Conservation (phyloP, 2,329 filamentous ascomycete species). For the Aspergillus melleus region DNA sequence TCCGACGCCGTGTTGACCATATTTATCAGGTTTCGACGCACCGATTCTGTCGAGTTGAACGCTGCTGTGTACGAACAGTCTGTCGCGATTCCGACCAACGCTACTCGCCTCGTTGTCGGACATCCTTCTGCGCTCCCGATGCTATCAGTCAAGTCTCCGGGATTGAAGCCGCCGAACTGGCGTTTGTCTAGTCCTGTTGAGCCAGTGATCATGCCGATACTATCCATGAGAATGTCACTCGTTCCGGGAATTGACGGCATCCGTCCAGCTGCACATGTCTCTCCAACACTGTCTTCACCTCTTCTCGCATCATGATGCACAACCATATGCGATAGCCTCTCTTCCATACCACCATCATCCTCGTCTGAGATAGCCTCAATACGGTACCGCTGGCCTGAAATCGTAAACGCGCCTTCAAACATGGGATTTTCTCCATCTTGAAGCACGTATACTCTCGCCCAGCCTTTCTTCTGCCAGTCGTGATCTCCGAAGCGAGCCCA, state of each 20-base stretch:
- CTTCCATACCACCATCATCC: no score
- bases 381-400: conserved; percentile 4
- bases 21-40: conserved; percentile 37
- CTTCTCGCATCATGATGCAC: neutral
- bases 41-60: conserved; percentile 61
- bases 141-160: conserved; percentile 54
- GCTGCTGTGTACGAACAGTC: conserved; percentile 80
- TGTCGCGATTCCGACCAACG: conserved; percentile 82
- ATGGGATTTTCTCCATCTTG: conserved; percentile 9
- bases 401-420: conserved; percentile 13
- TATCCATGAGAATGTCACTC: neutral
- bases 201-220: neutral
- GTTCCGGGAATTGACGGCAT: neutral
- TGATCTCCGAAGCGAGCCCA: neutral
- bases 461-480: conserved; percentile 5
- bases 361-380: neutral
- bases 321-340: neutral
- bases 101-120: conserved; percentile 79
- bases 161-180: neutral
- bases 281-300: neutral
- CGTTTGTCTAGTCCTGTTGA: neutral
- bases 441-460: conserved; percentile 14
- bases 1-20: conserved; percentile 82
- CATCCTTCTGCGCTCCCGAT: conserved; percentile 80
- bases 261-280: neutral